Evolutionary conservation across 805 yeast genomes (phyloP), one percentile per base, ranked within the genome.

Genomic region (Monosporozyma servazzii): DNA sequence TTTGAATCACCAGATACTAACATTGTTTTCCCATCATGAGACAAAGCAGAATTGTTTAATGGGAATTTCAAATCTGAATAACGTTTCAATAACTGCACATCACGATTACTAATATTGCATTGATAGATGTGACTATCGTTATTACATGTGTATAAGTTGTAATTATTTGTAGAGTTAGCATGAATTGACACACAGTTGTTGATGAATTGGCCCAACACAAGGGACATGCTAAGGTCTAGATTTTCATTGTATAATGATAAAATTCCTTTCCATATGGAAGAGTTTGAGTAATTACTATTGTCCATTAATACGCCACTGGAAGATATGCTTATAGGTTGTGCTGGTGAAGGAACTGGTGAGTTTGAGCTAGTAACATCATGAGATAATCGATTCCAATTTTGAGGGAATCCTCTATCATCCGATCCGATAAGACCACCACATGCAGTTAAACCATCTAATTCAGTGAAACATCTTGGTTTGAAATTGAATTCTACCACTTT

Each of bases 1-100:
- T 84, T 75, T 5, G 84, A 75, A 65, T 90, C 98, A 1, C 97
- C 96, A 27, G 90, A 82, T 1, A 83, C 83, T 1, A 81, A 73
- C 56, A 82, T 64, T 0, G 75, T 75, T 58, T 77, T 75, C 30
- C 71, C 71, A 62, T 82, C 87, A 29, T 86, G 88, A 23, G 86
- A 81, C 36, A 80, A 66, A 30, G 80, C 77, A 1, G 89, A 82
- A 63, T 86, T 86, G 61, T 90, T 90, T 53, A 89, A 72, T 4
- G 95, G 83, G 41, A 81, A 78, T 43, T 80, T 81, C 51, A 82
- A 73, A 54, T 76, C 71, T 64, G 54, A 80, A 60, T 45, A 76
- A 68, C 58, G 69, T 69, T 47, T 70, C 58, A 40, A 77, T 63
- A 67, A 50, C 11, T 74, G 71, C 15, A 77, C 70, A 10, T 76